Evolutionary conservation across 169 alveolate species (phyloP).

Genomic region (Plasmodium malariae): DNA sequence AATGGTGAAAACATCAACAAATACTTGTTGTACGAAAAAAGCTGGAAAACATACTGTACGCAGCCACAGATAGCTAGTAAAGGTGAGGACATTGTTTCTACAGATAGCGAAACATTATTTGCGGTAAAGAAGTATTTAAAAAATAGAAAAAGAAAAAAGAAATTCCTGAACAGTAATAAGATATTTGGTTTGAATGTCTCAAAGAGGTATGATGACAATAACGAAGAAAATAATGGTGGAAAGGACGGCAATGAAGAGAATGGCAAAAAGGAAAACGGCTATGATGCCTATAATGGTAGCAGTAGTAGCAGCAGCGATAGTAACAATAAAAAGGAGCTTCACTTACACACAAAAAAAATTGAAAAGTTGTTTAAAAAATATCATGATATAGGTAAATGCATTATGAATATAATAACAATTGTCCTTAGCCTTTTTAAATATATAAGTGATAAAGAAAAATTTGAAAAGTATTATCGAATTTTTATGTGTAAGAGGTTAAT

Average conservation of each 20-base stretch:
- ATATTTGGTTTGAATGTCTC: not conserved
- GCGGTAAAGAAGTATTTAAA: constrained; percentile 28
- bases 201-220: not conserved
- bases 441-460: constrained; percentile 74
- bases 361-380: constrained; percentile 49
- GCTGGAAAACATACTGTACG: constrained; percentile 10
- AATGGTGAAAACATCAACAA: constrained; percentile 14
- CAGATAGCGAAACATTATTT: constrained; percentile 43
- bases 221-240: not conserved
- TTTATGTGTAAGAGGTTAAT: constrained; percentile 73
- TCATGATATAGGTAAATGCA: constrained; percentile 44
- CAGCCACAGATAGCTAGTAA: not conserved
- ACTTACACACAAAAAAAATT: constrained; percentile 11
- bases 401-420: constrained; percentile 53
- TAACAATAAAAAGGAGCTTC: not conserved
- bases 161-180: not conserved
- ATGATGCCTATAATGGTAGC: not conserved
- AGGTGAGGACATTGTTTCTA: constrained; percentile 11
- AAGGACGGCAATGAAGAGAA: not conserved
- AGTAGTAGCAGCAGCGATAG: not conserved
- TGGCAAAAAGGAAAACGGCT: not conserved
- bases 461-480: constrained; percentile 57
- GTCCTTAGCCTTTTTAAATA: constrained; percentile 67
- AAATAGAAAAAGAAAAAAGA: constrained; percentile 26
- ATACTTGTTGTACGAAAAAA: constrained; percentile 2